Evolutionary conservation across 768 basidiomycete species (phyloP).

Genomic region (Suillus hirtellus): DNA sequence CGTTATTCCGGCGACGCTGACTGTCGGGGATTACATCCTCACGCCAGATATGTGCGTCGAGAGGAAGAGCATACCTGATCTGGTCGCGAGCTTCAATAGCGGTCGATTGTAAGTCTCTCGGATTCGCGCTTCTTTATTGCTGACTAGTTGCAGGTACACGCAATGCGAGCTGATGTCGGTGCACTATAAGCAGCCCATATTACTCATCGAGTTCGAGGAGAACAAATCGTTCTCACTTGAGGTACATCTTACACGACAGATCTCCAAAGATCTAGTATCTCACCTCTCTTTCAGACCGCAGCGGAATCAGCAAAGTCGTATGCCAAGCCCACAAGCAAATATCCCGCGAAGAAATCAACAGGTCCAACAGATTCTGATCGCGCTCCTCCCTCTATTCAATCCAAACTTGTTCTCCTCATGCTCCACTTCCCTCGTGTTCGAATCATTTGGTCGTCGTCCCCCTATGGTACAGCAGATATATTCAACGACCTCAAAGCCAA

Average conservation of each 20-base stretch:
- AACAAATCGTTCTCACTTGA: constrained; percentile 93
- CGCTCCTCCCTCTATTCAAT: constrained; percentile 66
- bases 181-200: constrained; percentile 90
- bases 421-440: constrained; percentile 89
- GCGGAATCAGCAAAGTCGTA: constrained; percentile 64
- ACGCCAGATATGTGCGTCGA: constrained; percentile 96
- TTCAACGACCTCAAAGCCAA: constrained; percentile 89
- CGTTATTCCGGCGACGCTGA: constrained; percentile 89
- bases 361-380: constrained; percentile 28
- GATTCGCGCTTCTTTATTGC: constrained; percentile 1
- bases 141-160: constrained; percentile 63
- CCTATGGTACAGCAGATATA: constrained; percentile 88
- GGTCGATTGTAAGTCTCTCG: constrained; percentile 78
- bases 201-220: constrained; percentile 97
- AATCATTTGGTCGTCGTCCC: constrained; percentile 97
- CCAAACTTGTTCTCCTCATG: constrained; percentile 89
- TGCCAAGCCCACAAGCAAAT: constrained; percentile 58
- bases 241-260: constrained; percentile 40
- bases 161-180: constrained; percentile 98
- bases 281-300: constrained; percentile 44
- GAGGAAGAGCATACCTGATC: constrained; percentile 90
- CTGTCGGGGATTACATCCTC: constrained; percentile 94
- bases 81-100: constrained; percentile 89
- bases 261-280: neutral
- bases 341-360: constrained; percentile 49